Percentiles rank a stretch among this genome's conserved stretches.
Evolutionary conservation across 805 yeast genomes (phyloP).

Genomic region (Wickerhamiella vanderwaltii): DNA sequence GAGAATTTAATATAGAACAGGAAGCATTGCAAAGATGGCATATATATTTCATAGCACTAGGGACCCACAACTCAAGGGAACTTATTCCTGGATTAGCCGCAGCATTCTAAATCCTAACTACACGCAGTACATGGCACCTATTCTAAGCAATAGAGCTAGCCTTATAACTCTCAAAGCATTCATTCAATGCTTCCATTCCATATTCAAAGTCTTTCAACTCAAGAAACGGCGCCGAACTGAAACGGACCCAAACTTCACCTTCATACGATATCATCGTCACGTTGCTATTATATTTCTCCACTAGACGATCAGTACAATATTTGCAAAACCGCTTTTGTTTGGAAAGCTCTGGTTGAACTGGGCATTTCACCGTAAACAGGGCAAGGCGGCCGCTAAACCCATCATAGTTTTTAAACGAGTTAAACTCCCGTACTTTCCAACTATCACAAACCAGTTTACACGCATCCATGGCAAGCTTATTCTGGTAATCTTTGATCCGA

Average conservation of each 20-base stretch:
- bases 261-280: conserved; percentile 37
- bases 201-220: conserved; percentile 41
- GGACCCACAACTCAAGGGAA: too few relatives aligned
- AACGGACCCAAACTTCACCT: conserved; percentile 35
- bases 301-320: conserved; percentile 20
- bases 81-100: too few relatives aligned
- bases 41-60: too few relatives aligned
- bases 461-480: conserved; percentile 34
- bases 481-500: conserved; percentile 38
- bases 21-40: too few relatives aligned
- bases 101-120: too few relatives aligned
- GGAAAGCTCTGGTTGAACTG: conserved; percentile 28
- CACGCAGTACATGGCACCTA: too few relatives aligned
- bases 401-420: conserved; percentile 31
- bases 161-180: conserved; percentile 23
- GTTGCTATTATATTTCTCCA: conserved; percentile 32
- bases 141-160: too few relatives aligned
- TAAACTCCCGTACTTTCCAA: conserved; percentile 33
- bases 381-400: too few relatives aligned
- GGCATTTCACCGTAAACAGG: too few relatives aligned
- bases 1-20: too few relatives aligned
- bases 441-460: conserved; percentile 31
- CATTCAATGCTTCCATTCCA: conserved; percentile 34
- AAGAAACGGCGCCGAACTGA: conserved; percentile 49
- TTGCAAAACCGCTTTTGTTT: conserved; percentile 18